phyloP scores from a whole-genome alignment of 2,329 filamentous ascomycete species.

The Aspergillus terreus region DNA sequence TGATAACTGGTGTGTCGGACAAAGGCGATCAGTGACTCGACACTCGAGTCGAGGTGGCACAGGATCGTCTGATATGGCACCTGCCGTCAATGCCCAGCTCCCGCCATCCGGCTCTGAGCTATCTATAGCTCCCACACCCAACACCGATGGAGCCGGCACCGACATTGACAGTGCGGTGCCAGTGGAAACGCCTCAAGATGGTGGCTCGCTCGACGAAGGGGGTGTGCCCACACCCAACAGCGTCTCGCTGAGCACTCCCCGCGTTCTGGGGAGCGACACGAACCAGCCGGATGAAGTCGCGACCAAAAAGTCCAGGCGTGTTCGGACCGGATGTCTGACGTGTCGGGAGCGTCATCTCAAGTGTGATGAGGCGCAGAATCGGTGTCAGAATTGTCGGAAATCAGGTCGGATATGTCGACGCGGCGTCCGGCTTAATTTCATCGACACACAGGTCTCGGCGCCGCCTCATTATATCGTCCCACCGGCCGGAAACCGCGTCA shows the following conservation, averaged over 20 bases:
- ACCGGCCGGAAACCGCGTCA: constrained; percentile 65
- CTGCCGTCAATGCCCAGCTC: constrained; percentile 15
- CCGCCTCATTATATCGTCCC: constrained; percentile 60
- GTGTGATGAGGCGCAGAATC: constrained; percentile 71
- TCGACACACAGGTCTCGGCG: constrained; percentile 71
- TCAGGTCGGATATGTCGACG: constrained; percentile 81
- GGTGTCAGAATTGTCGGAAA: constrained; percentile 78
- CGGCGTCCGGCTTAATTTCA: constrained; percentile 85
- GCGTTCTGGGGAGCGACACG: constrained; percentile 9
- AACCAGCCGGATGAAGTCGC: constrained; percentile 23
- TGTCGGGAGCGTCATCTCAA: constrained; percentile 88
- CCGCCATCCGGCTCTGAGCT: constrained; percentile 20
- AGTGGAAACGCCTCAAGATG: not conserved
- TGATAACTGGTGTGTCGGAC: not conserved
- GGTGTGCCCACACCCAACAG: constrained; percentile 12
- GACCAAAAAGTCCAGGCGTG: constrained; percentile 69
- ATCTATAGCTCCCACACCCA: constrained; percentile 11
- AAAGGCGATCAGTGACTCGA: not conserved
- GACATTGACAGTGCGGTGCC: not conserved
- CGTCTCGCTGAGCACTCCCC: constrained; percentile 7
- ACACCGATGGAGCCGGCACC: constrained; percentile 4
- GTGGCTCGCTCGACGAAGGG: constrained; percentile 5
- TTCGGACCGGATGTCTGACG: constrained; percentile 85
- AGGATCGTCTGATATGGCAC: constrained; percentile 14
- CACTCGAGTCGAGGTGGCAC: not conserved